Evolutionary conservation across 2,329 filamentous ascomycete genomes (phyloP).

Genomic region (Phialocephala sp.): DNA sequence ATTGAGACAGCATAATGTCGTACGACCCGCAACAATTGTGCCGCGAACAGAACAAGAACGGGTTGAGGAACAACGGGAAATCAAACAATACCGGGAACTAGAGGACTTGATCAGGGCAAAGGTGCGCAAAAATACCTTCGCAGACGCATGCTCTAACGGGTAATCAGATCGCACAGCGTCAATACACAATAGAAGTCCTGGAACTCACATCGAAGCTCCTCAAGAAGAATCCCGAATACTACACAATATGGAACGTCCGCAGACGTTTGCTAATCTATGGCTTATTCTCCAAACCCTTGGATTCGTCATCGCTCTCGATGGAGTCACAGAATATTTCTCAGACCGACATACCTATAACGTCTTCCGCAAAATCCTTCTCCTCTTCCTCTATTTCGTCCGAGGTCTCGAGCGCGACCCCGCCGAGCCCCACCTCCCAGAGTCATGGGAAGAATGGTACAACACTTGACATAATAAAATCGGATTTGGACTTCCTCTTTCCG

Average conservation of each 20-base stretch:
- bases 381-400: constrained; percentile 61
- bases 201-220: constrained; percentile 75
- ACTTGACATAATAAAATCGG: constrained; percentile 66
- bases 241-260: constrained; percentile 90
- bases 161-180: constrained; percentile 40
- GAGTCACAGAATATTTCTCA: constrained; percentile 59
- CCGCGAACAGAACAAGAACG: constrained; percentile 72
- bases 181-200: constrained; percentile 58
- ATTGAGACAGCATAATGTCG: constrained; percentile 76
- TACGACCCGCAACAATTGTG: constrained; percentile 65
- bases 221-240: constrained; percentile 83
- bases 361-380: constrained; percentile 62
- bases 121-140: constrained; percentile 49
- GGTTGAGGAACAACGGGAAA: constrained; percentile 75
- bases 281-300: constrained; percentile 59
- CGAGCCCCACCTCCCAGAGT: constrained; percentile 52
- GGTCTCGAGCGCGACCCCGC: constrained; percentile 58
- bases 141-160: constrained; percentile 25
- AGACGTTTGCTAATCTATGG: constrained; percentile 69
- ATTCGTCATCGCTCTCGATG: constrained; percentile 59
- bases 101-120: constrained; percentile 71
- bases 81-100: constrained; percentile 74
- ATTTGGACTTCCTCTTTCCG: constrained; percentile 83
- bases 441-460: constrained; percentile 58
- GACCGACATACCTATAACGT: constrained; percentile 64